phyloP scores from a whole-genome alignment of 306 rosid genomes.

The Canavalia ensiformis region DNA sequence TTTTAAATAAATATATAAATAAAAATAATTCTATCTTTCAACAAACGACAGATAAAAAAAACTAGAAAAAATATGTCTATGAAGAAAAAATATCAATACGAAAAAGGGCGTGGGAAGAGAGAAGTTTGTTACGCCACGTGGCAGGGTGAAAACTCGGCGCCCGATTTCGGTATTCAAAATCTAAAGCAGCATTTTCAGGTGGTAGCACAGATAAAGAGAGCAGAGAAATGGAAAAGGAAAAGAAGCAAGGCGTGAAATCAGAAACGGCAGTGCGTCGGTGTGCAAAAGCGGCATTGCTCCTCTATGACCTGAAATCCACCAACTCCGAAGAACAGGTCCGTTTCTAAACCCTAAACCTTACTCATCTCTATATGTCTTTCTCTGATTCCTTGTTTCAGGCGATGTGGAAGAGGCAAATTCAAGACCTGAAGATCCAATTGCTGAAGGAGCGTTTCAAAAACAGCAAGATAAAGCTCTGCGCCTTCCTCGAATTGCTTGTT shows the following conservation, averaged over 20 bases:
- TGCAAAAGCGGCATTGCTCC: constrained; percentile 69
- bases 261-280: constrained; percentile 50
- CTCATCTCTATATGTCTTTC: not conserved
- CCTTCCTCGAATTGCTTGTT: constrained; percentile 54
- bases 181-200: not conserved
- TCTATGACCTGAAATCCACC: constrained; percentile 56
- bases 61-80: no score
- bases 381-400: constrained; percentile 40
- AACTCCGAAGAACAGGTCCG: constrained; percentile 37
- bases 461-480: constrained; percentile 62
- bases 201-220: not conserved
- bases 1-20: no score
- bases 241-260: constrained; percentile 45
- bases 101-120: constrained; percentile 4
- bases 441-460: constrained; percentile 56
- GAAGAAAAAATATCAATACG: no score
- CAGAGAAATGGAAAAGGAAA: constrained; percentile 44
- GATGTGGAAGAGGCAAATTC: constrained; percentile 55
- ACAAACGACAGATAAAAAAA: no score
- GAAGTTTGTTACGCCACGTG: not conserved
- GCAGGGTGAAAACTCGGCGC: not conserved
- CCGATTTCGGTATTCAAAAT: not conserved
- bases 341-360: not conserved
- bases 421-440: constrained; percentile 61
- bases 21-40: no score